Conservation (phyloP, 108 stramenopile species). For the Nitzschia sp. region DNA sequence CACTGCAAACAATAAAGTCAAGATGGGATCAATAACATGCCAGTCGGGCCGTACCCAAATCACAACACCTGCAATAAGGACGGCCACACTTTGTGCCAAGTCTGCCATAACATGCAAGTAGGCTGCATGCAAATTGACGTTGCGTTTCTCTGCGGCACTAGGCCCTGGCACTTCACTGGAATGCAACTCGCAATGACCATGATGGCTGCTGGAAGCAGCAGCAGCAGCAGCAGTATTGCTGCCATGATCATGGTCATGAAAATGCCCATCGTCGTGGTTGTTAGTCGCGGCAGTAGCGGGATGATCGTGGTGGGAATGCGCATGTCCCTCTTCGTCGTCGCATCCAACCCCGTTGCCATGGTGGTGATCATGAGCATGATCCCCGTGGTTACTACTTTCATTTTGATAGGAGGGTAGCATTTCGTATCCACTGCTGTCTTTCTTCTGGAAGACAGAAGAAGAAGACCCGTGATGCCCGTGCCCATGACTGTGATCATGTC, state of each 20-base stretch:
- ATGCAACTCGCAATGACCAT: not conserved
- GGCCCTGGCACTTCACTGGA: constrained; percentile 4
- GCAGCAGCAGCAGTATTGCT: constrained; percentile 8
- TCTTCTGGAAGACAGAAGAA: constrained; percentile 9
- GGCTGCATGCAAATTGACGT: constrained; percentile 91
- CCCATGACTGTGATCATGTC: constrained; percentile 34
- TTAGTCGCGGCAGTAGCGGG: constrained; percentile 17
- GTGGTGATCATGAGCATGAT: constrained; percentile 27
- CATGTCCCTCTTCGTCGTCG: constrained; percentile 6
- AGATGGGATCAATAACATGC: constrained; percentile 90
- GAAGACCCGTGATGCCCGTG: constrained; percentile 31
- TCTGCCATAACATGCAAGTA: constrained; percentile 94
- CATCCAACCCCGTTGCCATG: too few relatives aligned
- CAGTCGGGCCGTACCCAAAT: constrained; percentile 89
- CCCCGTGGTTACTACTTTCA: constrained; percentile 18
- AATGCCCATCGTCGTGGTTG: constrained; percentile 29
- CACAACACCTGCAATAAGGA: constrained; percentile 86
- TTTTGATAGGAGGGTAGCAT: constrained; percentile 13
- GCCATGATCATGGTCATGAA: constrained; percentile 38
- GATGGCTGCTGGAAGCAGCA: not conserved
- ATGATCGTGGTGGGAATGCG: constrained; percentile 13
- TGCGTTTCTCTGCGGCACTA: constrained; percentile 34
- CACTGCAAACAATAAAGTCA: constrained; percentile 89
- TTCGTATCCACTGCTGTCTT: constrained; percentile 28
- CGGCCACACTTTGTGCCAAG: constrained; percentile 90